Evolutionary conservation across 345 rosid genomes (phyloP).

Genomic region (Kernera saxatilis): DNA sequence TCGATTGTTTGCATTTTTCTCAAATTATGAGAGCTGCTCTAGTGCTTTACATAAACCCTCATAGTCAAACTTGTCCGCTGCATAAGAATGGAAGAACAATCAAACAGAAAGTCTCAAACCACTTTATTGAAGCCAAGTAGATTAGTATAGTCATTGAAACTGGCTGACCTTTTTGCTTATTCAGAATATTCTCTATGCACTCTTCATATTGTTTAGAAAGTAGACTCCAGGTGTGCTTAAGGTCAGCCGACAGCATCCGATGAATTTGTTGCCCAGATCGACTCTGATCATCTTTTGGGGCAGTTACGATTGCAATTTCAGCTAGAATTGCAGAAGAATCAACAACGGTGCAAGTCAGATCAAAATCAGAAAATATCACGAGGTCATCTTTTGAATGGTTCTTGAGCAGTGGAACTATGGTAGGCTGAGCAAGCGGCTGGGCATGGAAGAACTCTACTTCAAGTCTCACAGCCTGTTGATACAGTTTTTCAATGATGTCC

Average conservation of each 20-base stretch:
- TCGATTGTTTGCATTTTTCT: conserved; percentile 70
- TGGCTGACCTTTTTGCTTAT: conserved; percentile 53
- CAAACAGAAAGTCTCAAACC: neutral
- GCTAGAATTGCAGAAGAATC: conserved; percentile 98
- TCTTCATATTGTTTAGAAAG: conserved; percentile 80
- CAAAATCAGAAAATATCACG: conserved; percentile 88
- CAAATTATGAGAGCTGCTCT: conserved; percentile 71
- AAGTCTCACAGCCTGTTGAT: conserved; percentile 96
- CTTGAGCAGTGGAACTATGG: conserved; percentile 62
- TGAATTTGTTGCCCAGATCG: conserved; percentile 44
- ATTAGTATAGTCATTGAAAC: neutral
- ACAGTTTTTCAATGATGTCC: conserved; percentile 80
- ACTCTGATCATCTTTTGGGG: conserved; percentile 68
- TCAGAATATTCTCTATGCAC: conserved; percentile 76
- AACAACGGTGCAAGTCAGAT: conserved; percentile 86
- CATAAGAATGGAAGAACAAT: conserved; percentile 6
- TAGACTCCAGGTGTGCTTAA: conserved; percentile 67
- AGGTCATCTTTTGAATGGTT: conserved; percentile 47
- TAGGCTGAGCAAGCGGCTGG: conserved; percentile 71
- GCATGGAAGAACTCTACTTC: conserved; percentile 87
- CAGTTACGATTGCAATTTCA: conserved; percentile 86
- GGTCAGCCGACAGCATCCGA: conserved; percentile 77
- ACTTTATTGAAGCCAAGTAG: neutral
- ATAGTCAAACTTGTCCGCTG: conserved; percentile 61
- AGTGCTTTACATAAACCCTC: conserved; percentile 67